Conservation (phyloP, 768 basidiomycete species). For the Pulveroboletus ravenelii region DNA sequence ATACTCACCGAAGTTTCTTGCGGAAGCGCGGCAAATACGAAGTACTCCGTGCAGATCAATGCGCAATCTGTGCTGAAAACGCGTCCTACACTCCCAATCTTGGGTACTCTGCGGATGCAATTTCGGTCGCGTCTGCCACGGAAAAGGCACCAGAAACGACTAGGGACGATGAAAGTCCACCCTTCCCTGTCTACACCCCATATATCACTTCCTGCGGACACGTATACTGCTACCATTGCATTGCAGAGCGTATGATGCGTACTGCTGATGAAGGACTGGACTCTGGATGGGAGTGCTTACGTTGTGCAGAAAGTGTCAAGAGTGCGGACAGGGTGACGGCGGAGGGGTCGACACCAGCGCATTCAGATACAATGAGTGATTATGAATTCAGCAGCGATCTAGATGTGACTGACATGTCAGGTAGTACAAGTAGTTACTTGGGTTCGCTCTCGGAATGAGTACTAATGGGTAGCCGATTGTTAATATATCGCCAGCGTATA, state of each 20-base stretch:
- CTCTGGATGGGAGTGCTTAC: slow-evolving; percentile 74
- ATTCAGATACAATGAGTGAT: slow-evolving; percentile 40
- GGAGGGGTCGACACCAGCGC: slow-evolving; percentile 22
- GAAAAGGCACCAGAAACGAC: slow-evolving; percentile 13
- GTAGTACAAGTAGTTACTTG: slow-evolving; percentile 39
- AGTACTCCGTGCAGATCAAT: slow-evolving; percentile 66
- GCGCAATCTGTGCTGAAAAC: slow-evolving; percentile 86
- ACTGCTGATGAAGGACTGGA: slow-evolving; percentile 57
- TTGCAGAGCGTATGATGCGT: slow-evolving; percentile 76
- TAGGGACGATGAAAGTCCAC: slow-evolving; percentile 36
- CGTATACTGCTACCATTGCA: slow-evolving; percentile 90
- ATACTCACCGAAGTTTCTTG: slow-evolving; percentile 6
- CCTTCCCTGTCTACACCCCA: slow-evolving; percentile 72
- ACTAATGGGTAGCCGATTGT: neutral
- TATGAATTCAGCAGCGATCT: slow-evolving; percentile 55
- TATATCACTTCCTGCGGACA: slow-evolving; percentile 84
- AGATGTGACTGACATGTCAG: slow-evolving; percentile 49
- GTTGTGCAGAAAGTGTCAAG: slow-evolving; percentile 66
- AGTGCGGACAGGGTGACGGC: slow-evolving; percentile 53
- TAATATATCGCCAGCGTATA: slow-evolving; percentile 5
- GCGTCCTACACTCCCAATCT: slow-evolving; percentile 57
- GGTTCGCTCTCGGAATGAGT: slow-evolving; percentile 32
- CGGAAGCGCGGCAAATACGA: slow-evolving; percentile 57
- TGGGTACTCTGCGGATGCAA: slow-evolving; percentile 47
- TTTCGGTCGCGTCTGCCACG: slow-evolving; percentile 30